Evolutionary conservation across 768 basidiomycete species (phyloP).

Genomic region (Auricularia sp.): DNA sequence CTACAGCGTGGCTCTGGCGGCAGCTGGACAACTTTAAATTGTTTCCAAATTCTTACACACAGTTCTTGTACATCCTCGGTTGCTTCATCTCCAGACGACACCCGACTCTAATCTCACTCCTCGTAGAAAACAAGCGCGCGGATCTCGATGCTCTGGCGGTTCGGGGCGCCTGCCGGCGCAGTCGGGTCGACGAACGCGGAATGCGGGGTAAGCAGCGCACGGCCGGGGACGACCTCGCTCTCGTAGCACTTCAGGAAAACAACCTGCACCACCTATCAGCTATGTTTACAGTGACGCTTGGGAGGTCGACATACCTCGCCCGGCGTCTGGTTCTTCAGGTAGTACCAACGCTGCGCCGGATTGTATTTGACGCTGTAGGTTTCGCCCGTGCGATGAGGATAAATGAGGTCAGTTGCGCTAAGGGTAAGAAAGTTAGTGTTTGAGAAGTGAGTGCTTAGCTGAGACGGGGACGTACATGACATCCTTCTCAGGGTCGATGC

Average conservation of each 20-base stretch:
- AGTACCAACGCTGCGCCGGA: conserved; percentile 36
- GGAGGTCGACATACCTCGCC: conserved; percentile 26
- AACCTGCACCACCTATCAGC: background rate
- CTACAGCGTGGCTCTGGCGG: no score
- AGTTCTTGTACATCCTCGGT: no score
- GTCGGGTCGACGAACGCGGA: conserved; percentile 27
- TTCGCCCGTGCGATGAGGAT: conserved; percentile 36
- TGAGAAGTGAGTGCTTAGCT: background rate
- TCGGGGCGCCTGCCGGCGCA: conserved; percentile 20
- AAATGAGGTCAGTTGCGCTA: conserved; percentile 26
- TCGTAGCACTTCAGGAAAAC: conserved; percentile 4
- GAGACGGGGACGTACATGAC: conserved; percentile 14
- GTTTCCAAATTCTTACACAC: no score
- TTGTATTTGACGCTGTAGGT: conserved; percentile 31
- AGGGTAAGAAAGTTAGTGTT: background rate
- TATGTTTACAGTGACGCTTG: background rate
- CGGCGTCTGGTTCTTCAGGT: conserved; percentile 32
- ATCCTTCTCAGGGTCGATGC: conserved; percentile 29
- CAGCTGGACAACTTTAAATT: no score
- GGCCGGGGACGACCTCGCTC: conserved; percentile 11
- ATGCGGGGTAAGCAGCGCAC: conserved; percentile 25
- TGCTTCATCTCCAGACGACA: background rate
- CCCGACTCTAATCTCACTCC: background rate
- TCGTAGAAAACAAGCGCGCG: conserved; percentile 27
- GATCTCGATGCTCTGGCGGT: conserved; percentile 27